These are phyloP conservation scores for Trichophyton rubrum DNA, from an alignment of 2,329 filamentous ascomycete species.

Conservation along the genomic window DNA sequence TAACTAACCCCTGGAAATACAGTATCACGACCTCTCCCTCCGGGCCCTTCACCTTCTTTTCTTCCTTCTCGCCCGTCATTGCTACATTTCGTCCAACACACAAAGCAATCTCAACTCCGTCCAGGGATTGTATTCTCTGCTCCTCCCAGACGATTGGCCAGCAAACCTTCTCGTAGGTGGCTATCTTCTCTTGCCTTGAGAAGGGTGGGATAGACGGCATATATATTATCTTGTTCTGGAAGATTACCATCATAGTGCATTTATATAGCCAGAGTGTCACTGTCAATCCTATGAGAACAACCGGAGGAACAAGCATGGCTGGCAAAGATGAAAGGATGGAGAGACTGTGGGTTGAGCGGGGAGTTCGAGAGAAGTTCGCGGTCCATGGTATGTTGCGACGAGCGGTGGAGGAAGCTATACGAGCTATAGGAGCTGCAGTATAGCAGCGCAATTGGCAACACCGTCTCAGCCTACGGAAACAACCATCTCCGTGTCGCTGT, in stretches of 20 bases:
- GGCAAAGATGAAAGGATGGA: constrained; percentile 23
- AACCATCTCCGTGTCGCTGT: background rate
- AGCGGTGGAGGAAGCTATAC: background rate
- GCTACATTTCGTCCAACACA: constrained; percentile 34
- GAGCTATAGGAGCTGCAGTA: background rate
- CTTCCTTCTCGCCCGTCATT: background rate
- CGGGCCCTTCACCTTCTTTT: background rate
- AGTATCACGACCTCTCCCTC: constrained; percentile 27
- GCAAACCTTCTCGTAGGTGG: constrained; percentile 49
- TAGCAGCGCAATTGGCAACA: background rate
- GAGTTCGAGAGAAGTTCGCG: background rate
- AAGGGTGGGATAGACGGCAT: constrained; percentile 65
- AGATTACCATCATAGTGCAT: constrained; percentile 61
- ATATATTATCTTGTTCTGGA: constrained; percentile 74
- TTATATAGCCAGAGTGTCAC: constrained; percentile 51
- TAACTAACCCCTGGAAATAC: constrained; percentile 37
- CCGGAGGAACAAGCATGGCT: constrained; percentile 48
- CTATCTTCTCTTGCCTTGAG: constrained; percentile 53
- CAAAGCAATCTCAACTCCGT: constrained; percentile 53
- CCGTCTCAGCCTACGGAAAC: background rate
- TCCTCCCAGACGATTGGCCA: constrained; percentile 56
- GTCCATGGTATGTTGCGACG: background rate
- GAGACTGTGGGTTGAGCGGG: background rate
- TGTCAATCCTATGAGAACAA: constrained; percentile 54
- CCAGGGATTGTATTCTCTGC: constrained; percentile 45